These are phyloP conservation scores for Cyanophora paradoxa DNA, from an alignment of 78 protist genomes.

Conservation along the genomic window DNA sequence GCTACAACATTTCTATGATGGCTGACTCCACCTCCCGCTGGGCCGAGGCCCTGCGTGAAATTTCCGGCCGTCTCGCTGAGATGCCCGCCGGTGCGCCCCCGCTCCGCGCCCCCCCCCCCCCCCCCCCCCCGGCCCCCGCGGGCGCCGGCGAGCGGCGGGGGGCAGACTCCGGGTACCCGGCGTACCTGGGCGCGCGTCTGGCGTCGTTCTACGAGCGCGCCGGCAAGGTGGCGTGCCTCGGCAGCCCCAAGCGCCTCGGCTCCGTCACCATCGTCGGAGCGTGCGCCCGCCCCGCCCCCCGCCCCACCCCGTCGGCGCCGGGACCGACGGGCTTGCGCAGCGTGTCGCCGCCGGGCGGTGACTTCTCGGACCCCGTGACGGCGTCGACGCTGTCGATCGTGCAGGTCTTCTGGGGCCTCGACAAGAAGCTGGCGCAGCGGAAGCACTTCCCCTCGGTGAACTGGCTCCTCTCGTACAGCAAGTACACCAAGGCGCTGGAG, in stretches of 20 bases:
- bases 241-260: constrained; percentile 93
- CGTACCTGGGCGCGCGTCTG: constrained; percentile 98
- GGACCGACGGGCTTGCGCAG: too few species aligned
- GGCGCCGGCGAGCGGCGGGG: too few species aligned
- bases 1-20: constrained; percentile 90
- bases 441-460: constrained; percentile 99
- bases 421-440: constrained; percentile 98
- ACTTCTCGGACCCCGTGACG: constrained; percentile 99
- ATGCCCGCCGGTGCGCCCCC: constrained; percentile 99
- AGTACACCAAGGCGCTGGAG: constrained; percentile 80
- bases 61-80: constrained; percentile 99
- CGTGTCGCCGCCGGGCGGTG: constrained; percentile 99
- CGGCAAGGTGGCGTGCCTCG: constrained; percentile 86
- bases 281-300: background rate
- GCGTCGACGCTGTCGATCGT: constrained; percentile 97
- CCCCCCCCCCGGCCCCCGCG: too few species aligned
- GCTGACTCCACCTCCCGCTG: constrained; percentile 67
- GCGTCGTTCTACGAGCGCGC: constrained; percentile 99
- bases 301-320: background rate
- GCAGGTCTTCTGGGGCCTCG: constrained; percentile 99
- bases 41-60: constrained; percentile 99
- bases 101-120: too few species aligned
- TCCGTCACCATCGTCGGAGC: constrained; percentile 99
- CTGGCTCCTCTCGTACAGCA: constrained; percentile 84
- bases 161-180: constrained; percentile 97